Conservation (phyloP, 352 stramenopile species). For the Achlya hypogyna region DNA sequence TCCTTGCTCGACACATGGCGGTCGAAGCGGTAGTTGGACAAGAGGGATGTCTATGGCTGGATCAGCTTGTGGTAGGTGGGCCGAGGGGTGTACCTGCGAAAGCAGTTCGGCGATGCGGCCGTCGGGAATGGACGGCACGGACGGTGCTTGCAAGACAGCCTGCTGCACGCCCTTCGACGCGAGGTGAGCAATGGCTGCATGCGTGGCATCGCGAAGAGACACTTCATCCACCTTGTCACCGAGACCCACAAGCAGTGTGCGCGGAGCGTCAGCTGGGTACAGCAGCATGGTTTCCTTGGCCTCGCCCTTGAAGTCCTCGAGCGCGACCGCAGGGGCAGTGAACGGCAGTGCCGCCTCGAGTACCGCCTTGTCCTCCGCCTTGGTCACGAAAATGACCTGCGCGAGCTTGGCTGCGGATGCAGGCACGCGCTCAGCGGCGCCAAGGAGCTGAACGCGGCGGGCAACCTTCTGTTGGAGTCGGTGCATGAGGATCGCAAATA, state of each 20-base stretch:
- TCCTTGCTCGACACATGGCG: slow-evolving; percentile 50
- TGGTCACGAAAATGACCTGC: slow-evolving; percentile 19
- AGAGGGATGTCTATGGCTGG: slow-evolving; percentile 39
- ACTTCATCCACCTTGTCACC: slow-evolving; percentile 58
- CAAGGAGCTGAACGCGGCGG: neutral
- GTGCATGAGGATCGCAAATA: too few relatives aligned
- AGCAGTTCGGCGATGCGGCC: slow-evolving; percentile 57
- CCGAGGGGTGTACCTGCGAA: slow-evolving; percentile 28
- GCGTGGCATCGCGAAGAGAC: slow-evolving; percentile 53
- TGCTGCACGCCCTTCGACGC: slow-evolving; percentile 37
- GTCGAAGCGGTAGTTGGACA: slow-evolving; percentile 85
- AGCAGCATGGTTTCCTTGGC: slow-evolving; percentile 59
- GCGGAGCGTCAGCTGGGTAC: slow-evolving; percentile 49
- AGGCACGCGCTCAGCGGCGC: neutral
- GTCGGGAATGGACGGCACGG: slow-evolving; percentile 27
- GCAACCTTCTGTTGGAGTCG: slow-evolving; percentile 10
- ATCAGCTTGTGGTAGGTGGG: neutral
- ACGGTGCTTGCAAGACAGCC: slow-evolving; percentile 45
- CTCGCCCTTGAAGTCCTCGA: slow-evolving; percentile 59
- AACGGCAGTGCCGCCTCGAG: slow-evolving; percentile 38
- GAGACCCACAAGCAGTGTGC: slow-evolving; percentile 67
- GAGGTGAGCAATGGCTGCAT: slow-evolving; percentile 43
- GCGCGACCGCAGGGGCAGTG: slow-evolving; percentile 43
- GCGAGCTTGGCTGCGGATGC: neutral
- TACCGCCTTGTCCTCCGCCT: neutral